Percentiles rank a stretch among this genome's conserved stretches.
These are phyloP conservation scores for Rhodotorula sp. DNA, from an alignment of 1,284 basidiomycete species.

Conservation along the genomic window DNA sequence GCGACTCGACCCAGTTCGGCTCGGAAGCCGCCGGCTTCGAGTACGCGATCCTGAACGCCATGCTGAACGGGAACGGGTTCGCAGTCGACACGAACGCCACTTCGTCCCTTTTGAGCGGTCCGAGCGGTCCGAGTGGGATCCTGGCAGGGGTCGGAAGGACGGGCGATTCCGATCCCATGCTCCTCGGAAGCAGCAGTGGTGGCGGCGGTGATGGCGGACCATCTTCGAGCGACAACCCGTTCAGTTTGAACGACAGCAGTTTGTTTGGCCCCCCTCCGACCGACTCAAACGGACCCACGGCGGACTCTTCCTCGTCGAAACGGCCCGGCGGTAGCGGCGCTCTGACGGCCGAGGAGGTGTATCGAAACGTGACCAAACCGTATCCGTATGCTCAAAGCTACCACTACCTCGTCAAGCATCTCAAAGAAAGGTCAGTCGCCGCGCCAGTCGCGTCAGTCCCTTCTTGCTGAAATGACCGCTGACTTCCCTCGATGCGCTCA, in stretches of 20 bases:
- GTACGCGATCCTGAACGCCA: conserved; percentile 87
- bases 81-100: conserved; percentile 29
- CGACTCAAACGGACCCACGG: not conserved
- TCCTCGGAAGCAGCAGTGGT: not conserved
- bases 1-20: conserved; percentile 57
- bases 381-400: conserved; percentile 86
- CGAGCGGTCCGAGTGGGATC: not conserved
- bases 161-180: conserved; percentile 8
- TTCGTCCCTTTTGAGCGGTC: conserved; percentile 2
- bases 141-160: not conserved
- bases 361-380: conserved; percentile 70
- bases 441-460: no score
- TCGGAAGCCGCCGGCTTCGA: conserved; percentile 86
- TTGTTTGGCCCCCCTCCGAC: not conserved
- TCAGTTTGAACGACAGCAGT: not conserved
- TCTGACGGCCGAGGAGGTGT: conserved; percentile 59
- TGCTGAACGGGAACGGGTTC: conserved; percentile 66
- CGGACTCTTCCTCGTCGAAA: not conserved
- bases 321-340: not conserved
- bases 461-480: not conserved
- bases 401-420: conserved; percentile 88
- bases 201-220: not conserved
- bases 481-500: conserved; percentile 48
- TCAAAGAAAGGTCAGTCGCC: conserved; percentile 66
- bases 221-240: not conserved